Evolutionary conservation across 139 green algal species (phyloP).

Genomic region (Pleodorina starrii): DNA sequence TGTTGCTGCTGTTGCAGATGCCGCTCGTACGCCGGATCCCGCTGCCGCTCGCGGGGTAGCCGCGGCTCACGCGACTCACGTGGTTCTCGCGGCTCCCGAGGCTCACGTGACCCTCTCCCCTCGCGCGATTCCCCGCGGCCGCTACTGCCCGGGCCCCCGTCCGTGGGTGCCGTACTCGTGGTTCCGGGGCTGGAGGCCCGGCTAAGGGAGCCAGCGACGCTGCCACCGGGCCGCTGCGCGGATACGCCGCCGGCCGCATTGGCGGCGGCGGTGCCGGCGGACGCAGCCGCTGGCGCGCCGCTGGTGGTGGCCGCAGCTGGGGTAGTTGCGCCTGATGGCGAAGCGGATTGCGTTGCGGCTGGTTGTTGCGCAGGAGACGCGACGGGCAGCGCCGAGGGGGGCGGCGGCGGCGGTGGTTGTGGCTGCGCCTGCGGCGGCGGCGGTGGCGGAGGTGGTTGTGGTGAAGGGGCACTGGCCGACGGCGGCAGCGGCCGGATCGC

Average conservation of each 20-base stretch:
- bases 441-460: neutral
- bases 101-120: neutral
- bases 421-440: neutral
- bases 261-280: neutral
- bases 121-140: neutral
- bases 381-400: neutral
- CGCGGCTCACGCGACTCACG: neutral
- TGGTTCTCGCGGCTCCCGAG: neutral
- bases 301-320: neutral
- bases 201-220: neutral
- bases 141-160: neutral
- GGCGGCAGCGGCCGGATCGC: no score
- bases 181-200: slow-evolving; percentile 26
- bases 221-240: neutral
- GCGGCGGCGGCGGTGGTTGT: neutral
- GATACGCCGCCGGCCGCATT: neutral
- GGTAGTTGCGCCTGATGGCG: neutral
- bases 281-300: neutral
- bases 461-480: no score
- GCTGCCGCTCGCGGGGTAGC: neutral
- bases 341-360: neutral
- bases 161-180: neutral
- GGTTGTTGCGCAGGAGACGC: neutral
- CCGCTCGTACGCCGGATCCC: slow-evolving; percentile 21
- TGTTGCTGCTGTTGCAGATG: slow-evolving; percentile 31